Conservation (phyloP, 2,329 filamentous ascomycete genomes). For the Aspergillus fischeri region DNA sequence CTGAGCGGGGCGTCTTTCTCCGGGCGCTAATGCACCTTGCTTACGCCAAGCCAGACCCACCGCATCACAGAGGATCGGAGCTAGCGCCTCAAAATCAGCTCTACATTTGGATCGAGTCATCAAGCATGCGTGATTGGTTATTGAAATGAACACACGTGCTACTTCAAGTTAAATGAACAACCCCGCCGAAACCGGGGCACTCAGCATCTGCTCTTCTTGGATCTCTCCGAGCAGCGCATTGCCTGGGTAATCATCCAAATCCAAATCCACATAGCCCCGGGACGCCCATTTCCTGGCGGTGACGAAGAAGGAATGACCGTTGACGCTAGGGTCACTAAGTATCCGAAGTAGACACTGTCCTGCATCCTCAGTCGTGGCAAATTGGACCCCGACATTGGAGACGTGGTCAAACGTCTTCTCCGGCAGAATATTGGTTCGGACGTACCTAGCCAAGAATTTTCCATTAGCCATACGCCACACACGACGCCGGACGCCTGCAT, state of each 20-base stretch:
- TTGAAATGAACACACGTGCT: not conserved
- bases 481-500: too few relatives aligned
- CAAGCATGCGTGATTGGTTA: not conserved
- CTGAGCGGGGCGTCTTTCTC: not conserved
- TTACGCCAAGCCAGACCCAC: constrained; percentile 4
- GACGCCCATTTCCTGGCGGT: too few relatives aligned
- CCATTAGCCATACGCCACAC: too few relatives aligned
- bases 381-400: too few relatives aligned
- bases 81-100: not conserved
- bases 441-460: too few relatives aligned
- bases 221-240: constrained; percentile 23
- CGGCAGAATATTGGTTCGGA: too few relatives aligned
- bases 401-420: too few relatives aligned
- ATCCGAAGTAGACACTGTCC: too few relatives aligned
- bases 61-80: not conserved
- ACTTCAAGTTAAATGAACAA: constrained; percentile 16
- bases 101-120: not conserved
- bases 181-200: constrained; percentile 18
- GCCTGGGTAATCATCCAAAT: constrained; percentile 25
- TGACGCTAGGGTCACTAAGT: too few relatives aligned
- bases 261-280: too few relatives aligned
- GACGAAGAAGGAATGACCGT: too few relatives aligned
- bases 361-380: too few relatives aligned
- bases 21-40: constrained; percentile 8
- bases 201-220: constrained; percentile 23